Evolutionary conservation across 225 moss, liverwort and hornwort species (phyloP).

Genomic region (Marchantia paleacea): DNA sequence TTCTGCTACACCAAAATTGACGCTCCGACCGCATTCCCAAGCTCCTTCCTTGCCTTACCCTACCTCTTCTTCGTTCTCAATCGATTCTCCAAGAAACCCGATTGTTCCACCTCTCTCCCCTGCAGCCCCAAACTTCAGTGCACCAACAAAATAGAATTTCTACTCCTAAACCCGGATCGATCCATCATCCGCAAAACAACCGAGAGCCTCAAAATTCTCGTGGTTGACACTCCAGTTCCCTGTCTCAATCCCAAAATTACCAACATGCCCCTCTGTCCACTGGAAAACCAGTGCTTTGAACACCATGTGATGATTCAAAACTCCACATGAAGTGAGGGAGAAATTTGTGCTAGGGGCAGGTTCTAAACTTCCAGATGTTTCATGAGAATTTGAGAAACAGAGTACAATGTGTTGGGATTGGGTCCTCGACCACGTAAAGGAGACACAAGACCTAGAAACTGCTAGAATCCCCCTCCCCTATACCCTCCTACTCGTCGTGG

Average conservation of each 20-base stretch:
- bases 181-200: not conserved
- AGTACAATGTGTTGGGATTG: not conserved
- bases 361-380: not conserved
- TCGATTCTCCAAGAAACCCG: not conserved
- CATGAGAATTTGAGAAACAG: not conserved
- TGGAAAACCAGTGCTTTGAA: not conserved
- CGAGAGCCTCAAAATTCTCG: not conserved
- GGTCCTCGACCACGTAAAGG: too few relatives aligned
- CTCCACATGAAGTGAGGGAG: not conserved
- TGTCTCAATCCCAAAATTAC: not conserved
- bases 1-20: not conserved
- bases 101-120: not conserved
- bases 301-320: not conserved
- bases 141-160: not conserved
- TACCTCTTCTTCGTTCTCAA: not conserved
- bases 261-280: not conserved
- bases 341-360: not conserved
- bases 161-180: not conserved
- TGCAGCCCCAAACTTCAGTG: not conserved
- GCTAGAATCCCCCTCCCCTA: too few relatives aligned
- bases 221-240: not conserved
- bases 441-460: not conserved
- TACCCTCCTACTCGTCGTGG: too few relatives aligned
- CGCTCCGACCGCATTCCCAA: constrained; percentile 16
- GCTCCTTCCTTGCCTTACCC: not conserved